phyloP scores from a whole-genome alignment of 768 basidiomycete genomes.

The Calocera cornea region DNA sequence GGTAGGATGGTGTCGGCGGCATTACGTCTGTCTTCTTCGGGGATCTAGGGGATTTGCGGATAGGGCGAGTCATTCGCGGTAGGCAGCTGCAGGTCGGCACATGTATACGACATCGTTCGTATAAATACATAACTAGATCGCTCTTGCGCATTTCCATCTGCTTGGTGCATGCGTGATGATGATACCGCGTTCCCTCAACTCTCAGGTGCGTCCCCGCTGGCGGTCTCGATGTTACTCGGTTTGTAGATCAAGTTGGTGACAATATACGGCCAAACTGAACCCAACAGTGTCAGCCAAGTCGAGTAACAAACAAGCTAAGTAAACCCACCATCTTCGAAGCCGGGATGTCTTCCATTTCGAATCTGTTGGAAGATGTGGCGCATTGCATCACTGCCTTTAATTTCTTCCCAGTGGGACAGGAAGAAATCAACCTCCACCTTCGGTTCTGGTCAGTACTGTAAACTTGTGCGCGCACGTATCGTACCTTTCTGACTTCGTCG shows the following conservation, averaged over 20 bases:
- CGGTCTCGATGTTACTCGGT: not conserved
- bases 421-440: constrained; percentile 64
- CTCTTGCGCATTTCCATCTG: no score
- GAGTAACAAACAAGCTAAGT: not conserved
- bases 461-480: constrained; percentile 6
- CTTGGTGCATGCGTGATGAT: not conserved
- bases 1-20: not conserved
- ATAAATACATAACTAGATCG: no score
- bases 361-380: constrained; percentile 75
- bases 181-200: not conserved
- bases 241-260: constrained; percentile 14
- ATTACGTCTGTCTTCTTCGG: not conserved
- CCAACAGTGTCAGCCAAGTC: not conserved
- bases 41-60: not conserved
- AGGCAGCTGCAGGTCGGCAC: no score
- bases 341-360: constrained; percentile 65
- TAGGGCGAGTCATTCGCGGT: no score
- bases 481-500: constrained; percentile 62
- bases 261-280: constrained; percentile 14
- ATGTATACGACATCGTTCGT: no score
- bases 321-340: constrained; percentile 66
- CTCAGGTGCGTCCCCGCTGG: not conserved
- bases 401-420: constrained; percentile 67
- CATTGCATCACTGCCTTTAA: constrained; percentile 74
- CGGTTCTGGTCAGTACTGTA: not conserved